Conservation (phyloP, 1,284 basidiomycete genomes). For the Sparassis latifolia region DNA sequence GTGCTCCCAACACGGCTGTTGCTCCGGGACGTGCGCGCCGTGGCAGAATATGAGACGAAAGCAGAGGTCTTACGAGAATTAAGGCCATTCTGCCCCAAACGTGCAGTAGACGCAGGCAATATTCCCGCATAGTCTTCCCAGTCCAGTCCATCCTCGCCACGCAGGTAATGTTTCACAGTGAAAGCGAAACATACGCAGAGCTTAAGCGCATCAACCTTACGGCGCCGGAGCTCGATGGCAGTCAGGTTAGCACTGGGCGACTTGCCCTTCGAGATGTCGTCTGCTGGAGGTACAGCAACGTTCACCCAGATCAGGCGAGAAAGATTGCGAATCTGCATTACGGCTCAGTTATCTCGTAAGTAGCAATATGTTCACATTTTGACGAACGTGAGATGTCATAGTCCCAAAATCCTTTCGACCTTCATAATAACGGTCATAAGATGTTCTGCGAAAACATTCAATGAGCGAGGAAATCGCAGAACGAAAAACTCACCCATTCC, state of each 20-base stretch:
- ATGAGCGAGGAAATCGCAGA: neutral
- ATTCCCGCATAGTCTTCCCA: conserved; percentile 62
- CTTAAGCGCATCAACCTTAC: conserved; percentile 69
- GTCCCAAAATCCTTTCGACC: conserved; percentile 78
- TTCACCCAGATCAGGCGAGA: conserved; percentile 75
- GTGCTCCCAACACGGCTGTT: conserved; percentile 18
- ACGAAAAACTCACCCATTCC: conserved; percentile 25
- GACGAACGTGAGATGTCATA: conserved; percentile 52
- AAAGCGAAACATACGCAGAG: conserved; percentile 64
- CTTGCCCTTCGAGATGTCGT: conserved; percentile 44
- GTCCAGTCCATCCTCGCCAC: conserved; percentile 66
- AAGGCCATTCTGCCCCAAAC: conserved; percentile 20
- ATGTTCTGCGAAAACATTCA: conserved; percentile 41
- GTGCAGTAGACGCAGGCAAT: conserved; percentile 53
- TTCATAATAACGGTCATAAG: conserved; percentile 79
- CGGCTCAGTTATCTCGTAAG: neutral
- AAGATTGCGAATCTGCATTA: conserved; percentile 49
- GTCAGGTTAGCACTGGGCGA: conserved; percentile 41
- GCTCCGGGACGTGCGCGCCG: conserved; percentile 17
- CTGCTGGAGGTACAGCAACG: conserved; percentile 56
- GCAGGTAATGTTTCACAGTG: conserved; percentile 73
- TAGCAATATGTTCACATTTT: neutral
- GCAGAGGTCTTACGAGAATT: conserved; percentile 27
- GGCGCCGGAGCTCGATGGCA: conserved; percentile 49
- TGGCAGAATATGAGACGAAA: conserved; percentile 35